These are phyloP conservation scores for Phellinidium pouzarii DNA, from an alignment of 1,284 basidiomycete genomes.

Conservation along the genomic window DNA sequence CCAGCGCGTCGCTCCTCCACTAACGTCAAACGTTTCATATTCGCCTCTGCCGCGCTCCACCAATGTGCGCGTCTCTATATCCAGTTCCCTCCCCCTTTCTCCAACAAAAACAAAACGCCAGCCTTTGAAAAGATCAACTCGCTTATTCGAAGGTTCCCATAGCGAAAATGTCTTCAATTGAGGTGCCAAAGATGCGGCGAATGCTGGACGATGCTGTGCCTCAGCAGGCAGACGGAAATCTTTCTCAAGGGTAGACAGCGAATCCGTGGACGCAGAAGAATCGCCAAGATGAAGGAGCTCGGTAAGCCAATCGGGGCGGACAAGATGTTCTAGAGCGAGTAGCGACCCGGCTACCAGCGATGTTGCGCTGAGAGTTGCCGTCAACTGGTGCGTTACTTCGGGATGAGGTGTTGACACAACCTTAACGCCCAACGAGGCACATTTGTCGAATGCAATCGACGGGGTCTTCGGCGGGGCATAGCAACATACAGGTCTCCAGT, in stretches of 20 bases:
- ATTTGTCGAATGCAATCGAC: slow-evolving; percentile 34
- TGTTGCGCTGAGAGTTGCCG: slow-evolving; percentile 41
- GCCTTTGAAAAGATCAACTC: slow-evolving; percentile 43
- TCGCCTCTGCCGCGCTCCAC: slow-evolving; percentile 48
- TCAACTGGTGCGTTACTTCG: slow-evolving; percentile 56
- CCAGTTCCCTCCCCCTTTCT: slow-evolving; percentile 44
- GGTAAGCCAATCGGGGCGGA: slow-evolving; percentile 56
- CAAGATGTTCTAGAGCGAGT: slow-evolving; percentile 46
- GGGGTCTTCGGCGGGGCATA: slow-evolving; percentile 32
- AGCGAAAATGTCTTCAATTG: slow-evolving; percentile 43
- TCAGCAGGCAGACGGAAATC: slow-evolving; percentile 42
- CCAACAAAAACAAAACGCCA: slow-evolving; percentile 54
- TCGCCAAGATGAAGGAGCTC: slow-evolving; percentile 47
- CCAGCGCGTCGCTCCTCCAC: slow-evolving; percentile 41
- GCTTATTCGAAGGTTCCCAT: slow-evolving; percentile 61
- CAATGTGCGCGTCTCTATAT: slow-evolving; percentile 42
- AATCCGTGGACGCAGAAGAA: slow-evolving; percentile 23
- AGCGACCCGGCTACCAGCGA: slow-evolving; percentile 48
- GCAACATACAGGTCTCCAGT: slow-evolving; percentile 49
- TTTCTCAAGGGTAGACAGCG: slow-evolving; percentile 36
- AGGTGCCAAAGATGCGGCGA: slow-evolving; percentile 41
- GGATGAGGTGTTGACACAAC: slow-evolving; percentile 37
- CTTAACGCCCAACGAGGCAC: slow-evolving; percentile 54
- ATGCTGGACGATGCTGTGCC: slow-evolving; percentile 50
- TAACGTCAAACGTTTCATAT: slow-evolving; percentile 51